Percentiles rank a stretch among this genome's conserved stretches.
Conservation (phyloP, 352 stramenopile genomes). For the Pythium inflatum region DNA sequence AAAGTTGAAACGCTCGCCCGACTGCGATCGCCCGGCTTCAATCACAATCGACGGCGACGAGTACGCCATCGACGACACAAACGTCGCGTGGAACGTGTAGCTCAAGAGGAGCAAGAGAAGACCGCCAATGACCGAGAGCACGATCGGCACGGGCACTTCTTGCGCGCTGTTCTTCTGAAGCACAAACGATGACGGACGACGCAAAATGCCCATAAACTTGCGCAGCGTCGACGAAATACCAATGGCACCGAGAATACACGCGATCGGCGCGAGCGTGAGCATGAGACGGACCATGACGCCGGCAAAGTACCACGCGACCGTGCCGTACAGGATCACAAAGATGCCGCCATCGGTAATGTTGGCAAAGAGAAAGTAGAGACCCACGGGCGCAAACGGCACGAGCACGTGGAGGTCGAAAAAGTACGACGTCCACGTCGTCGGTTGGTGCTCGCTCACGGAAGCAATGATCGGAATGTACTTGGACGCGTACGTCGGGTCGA, state of each 20-base stretch:
- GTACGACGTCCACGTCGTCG: constrained; percentile 85
- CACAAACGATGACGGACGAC: constrained; percentile 58
- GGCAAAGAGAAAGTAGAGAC: constrained; percentile 87
- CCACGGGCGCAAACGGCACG: constrained; percentile 92
- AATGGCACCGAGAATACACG: constrained; percentile 89
- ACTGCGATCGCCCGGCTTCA: constrained; percentile 48
- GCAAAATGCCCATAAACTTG: constrained; percentile 79
- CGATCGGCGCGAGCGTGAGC: constrained; percentile 89
- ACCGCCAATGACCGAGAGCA: constrained; percentile 59
- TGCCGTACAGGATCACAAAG: constrained; percentile 94
- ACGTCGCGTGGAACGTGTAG: constrained; percentile 89
- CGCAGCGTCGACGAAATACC: constrained; percentile 65
- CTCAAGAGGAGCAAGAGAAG: constrained; percentile 80
- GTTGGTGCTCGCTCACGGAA: constrained; percentile 94
- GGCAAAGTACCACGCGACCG: constrained; percentile 92
- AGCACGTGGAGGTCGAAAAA: constrained; percentile 44
- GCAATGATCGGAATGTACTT: constrained; percentile 97
- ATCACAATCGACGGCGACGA: constrained; percentile 82
- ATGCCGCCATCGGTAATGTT: constrained; percentile 66
- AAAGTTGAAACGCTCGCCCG: constrained; percentile 43
- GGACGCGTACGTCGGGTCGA: constrained; percentile 93
- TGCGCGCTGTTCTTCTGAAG: constrained; percentile 59
- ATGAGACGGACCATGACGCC: constrained; percentile 94
- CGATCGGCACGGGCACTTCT: constrained; percentile 62
- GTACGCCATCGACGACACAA: constrained; percentile 87